Conservation (phyloP, 371 early-diverging fungal genomes). For the Zancudomyces culisetae region DNA sequence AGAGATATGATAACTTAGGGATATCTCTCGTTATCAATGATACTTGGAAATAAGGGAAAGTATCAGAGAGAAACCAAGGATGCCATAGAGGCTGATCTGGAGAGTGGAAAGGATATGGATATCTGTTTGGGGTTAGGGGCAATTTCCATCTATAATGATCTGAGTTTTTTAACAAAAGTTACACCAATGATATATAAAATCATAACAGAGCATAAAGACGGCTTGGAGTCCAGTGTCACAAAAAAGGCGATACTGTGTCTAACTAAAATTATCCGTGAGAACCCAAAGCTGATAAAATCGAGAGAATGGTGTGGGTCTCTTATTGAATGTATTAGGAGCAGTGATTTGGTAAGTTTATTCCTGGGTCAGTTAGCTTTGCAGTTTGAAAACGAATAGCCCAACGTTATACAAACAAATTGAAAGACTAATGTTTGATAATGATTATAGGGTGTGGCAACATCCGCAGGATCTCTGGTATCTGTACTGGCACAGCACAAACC, state of each 20-base stretch:
- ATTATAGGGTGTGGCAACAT: slow-evolving; percentile 76
- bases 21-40: slow-evolving; percentile 80
- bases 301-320: slow-evolving; percentile 76
- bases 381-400: neutral
- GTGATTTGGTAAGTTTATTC: slow-evolving; percentile 43
- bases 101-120: slow-evolving; percentile 68
- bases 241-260: slow-evolving; percentile 93
- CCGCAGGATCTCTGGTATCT: slow-evolving; percentile 62
- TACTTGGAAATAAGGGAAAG: slow-evolving; percentile 74
- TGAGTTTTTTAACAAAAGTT: slow-evolving; percentile 78
- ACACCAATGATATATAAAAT: slow-evolving; percentile 64
- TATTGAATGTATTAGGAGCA: slow-evolving; percentile 60
- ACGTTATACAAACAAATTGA: neutral
- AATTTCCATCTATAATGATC: slow-evolving; percentile 82
- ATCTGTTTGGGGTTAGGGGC: slow-evolving; percentile 85
- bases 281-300: slow-evolving; percentile 74
- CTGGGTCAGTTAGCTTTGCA: neutral
- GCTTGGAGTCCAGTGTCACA: slow-evolving; percentile 64
- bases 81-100: slow-evolving; percentile 73
- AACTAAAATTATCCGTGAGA: slow-evolving; percentile 68
- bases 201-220: slow-evolving; percentile 61
- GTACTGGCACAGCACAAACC: slow-evolving; percentile 79
- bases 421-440: too few relatives aligned
- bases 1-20: too few relatives aligned
- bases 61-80: slow-evolving; percentile 64